Evolutionary conservation across 176 grass and related monocot genomes (phyloP), one percentile per base, ranked within the genome.

Genomic region (Musa itinerans): DNA sequence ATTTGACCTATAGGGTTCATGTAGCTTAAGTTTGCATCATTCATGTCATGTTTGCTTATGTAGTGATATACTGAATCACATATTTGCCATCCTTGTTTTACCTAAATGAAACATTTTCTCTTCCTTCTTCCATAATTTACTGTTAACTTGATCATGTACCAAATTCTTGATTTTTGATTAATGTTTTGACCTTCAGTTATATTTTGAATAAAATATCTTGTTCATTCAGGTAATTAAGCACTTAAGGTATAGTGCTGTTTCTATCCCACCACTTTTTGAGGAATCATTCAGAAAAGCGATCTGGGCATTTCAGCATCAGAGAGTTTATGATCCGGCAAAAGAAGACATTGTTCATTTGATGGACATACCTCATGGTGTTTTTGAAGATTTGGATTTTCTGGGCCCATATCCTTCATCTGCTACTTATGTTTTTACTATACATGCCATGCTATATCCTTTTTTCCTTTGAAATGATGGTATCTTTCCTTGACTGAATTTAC

Each of bases 281-380:
- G 90, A 97, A 74, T 88, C 82, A 69, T 93, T 97, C 74, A 90
- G 76, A 76, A 89, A 90, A 72, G 93, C 93, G 77, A 93, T 97
- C 62, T 82, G 82, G 86, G 87, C 90, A 75, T 97, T 97, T 85
- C 86, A 89, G 53, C 87, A 90, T 82, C 93, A 97, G 85, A 90
- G 93, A 76, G 90, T 97, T 52, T 97, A 97, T 82, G 93, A 97
- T 87, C 90, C 93, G 78, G 78, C 82, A 72, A 85, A 87, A 69
- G 85, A 90, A 83, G 81, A 93, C 84, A 87, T 97, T 69, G 78
- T 83, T 55, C 93, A 97, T 83, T 75, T 97, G 61, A 85, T 76
- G 59, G 75, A 85, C 1, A 74, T 91, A 63, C 83, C 93, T 76
- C 21, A 76, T 26, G 83, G 48, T 72, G 49, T 82, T 80, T 77